Evolutionary conservation across 345 rosid genomes (phyloP).

Genomic region (Draba incana): DNA sequence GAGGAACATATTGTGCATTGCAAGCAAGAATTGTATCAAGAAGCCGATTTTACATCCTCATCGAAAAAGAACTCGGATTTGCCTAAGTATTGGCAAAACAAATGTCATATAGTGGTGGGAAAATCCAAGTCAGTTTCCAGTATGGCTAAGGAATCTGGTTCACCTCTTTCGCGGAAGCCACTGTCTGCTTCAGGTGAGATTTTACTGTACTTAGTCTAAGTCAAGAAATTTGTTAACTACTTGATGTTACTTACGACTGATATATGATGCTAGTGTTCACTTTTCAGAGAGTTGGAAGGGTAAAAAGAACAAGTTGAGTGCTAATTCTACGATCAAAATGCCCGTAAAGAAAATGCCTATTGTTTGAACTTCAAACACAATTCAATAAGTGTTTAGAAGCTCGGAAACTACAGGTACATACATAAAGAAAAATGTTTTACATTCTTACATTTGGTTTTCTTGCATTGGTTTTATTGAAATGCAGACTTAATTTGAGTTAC

Average conservation of each 20-base stretch:
- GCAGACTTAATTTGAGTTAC: neutral
- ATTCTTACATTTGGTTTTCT: neutral
- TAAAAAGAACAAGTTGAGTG: conserved; percentile 50
- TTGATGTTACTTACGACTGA: neutral
- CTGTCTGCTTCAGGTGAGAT: conserved; percentile 48
- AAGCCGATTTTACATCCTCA: conserved; percentile 64
- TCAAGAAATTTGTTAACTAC: neutral
- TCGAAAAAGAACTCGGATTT: conserved; percentile 29
- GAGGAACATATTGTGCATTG: conserved; percentile 80
- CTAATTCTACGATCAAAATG: conserved; percentile 43
- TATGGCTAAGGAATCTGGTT: conserved; percentile 33
- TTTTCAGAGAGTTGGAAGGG: conserved; percentile 44
- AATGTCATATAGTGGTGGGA: conserved; percentile 39
- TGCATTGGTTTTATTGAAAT: neutral
- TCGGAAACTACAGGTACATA: conserved; percentile 50
- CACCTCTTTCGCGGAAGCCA: conserved; percentile 34
- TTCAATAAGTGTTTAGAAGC: conserved; percentile 50
- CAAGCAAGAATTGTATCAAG: conserved; percentile 74
- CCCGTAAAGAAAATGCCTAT: conserved; percentile 42
- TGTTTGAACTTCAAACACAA: conserved; percentile 32
- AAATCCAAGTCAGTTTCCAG: conserved; percentile 35
- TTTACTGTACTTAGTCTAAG: neutral
- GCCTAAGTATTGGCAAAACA: conserved; percentile 31
- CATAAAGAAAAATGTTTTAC: neutral
- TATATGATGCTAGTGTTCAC: conserved; percentile 5